Conservation (phyloP, 2,329 filamentous ascomycete species). For the Colletotrichum aenigma region DNA sequence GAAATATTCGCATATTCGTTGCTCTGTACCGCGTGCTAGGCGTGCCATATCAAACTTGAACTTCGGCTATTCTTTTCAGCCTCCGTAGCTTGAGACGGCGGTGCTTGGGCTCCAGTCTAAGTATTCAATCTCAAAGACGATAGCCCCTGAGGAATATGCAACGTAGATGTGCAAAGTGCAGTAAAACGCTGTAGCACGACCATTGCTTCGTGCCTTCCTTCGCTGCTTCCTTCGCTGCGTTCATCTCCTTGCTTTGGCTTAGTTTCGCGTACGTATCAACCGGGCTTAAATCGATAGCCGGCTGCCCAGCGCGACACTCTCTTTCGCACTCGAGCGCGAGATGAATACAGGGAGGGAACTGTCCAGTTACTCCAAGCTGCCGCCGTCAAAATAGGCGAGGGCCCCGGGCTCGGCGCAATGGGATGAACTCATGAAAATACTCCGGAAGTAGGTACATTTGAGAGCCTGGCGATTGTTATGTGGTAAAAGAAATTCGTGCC, state of each 20-base stretch:
- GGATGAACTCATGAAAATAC: background rate
- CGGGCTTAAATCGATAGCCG: background rate
- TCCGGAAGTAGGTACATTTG: background rate
- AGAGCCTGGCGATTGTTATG: background rate
- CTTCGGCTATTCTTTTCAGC: background rate
- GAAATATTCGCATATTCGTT: background rate
- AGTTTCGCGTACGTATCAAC: accelerated
- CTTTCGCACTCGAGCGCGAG: background rate
- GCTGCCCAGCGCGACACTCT: background rate
- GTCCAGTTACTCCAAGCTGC: background rate
- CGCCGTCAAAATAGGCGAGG: background rate
- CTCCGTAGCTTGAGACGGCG: background rate
- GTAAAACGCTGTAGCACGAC: background rate
- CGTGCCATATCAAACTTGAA: background rate
- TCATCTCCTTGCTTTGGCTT: background rate
- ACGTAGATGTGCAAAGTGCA: background rate
- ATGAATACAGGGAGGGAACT: background rate
- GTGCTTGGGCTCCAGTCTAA: background rate
- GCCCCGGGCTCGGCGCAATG: background rate
- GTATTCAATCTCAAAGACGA: background rate
- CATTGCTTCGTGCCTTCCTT: background rate
- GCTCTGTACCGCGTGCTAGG: background rate
- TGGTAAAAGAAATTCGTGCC: background rate
- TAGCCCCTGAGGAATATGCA: background rate
- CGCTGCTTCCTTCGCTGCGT: background rate